Conservation (phyloP, 805 yeast species). For the Blastobotrys muscicola region DNA sequence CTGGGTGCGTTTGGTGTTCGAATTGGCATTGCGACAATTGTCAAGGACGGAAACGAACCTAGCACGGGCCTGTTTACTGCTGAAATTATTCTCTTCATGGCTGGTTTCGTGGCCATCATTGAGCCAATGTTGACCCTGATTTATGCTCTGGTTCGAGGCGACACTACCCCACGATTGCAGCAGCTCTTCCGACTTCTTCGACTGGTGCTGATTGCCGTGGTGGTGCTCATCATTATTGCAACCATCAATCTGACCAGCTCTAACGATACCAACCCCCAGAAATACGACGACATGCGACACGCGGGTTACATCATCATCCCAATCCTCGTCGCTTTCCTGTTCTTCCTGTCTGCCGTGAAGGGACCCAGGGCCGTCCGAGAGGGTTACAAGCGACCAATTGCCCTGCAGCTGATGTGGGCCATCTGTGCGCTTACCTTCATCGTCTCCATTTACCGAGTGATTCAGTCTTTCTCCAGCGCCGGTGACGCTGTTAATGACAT, state of each 20-base stretch:
- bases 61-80: background rate
- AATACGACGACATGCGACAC: background rate
- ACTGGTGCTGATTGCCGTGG: background rate
- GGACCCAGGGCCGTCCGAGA: background rate
- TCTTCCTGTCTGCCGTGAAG: background rate
- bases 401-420: background rate
- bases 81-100: background rate
- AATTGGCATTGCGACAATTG: background rate
- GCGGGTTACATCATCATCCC: background rate
- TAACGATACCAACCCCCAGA: background rate
- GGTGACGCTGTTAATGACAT: background rate
- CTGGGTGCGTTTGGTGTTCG: background rate
- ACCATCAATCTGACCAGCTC: background rate
- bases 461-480: constrained; percentile 1
- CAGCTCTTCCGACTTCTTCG: background rate
- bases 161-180: background rate
- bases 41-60: background rate
- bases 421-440: background rate
- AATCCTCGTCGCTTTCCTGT: background rate
- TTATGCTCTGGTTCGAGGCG: background rate
- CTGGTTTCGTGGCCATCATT: constrained; percentile 1
- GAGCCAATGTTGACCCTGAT: background rate
- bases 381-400: background rate
- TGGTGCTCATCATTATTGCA: background rate
- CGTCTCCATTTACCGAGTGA: background rate